phyloP scores from a whole-genome alignment of 495 filamentous ascomycete genomes.

The Penicillium canariense region DNA sequence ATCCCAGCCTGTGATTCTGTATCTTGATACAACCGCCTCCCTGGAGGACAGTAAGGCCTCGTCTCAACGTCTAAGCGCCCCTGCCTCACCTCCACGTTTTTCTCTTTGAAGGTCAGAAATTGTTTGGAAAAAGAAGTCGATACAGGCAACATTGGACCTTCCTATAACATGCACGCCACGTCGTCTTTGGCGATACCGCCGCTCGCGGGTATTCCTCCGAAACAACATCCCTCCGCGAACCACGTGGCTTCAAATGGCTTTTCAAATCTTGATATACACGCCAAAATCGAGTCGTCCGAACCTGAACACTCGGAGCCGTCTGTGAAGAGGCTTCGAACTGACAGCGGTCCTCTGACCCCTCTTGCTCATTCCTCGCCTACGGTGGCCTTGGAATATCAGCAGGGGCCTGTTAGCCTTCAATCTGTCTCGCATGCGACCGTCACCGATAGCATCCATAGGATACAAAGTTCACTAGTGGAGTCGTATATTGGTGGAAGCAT shows the following conservation, averaged over 20 bases:
- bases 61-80: not conserved
- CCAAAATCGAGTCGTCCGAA: not conserved
- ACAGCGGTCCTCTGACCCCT: conserved; percentile 1
- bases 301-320: conserved; percentile 15
- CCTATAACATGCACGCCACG: conserved; percentile 18
- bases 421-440: not conserved
- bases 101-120: not conserved
- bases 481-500: conserved; percentile 20
- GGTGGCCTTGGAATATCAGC: not conserved
- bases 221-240: conserved; percentile 17
- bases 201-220: conserved; percentile 4
- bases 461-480: conserved; percentile 7
- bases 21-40: not conserved
- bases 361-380: conserved; percentile 5
- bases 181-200: conserved; percentile 14
- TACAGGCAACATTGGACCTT: not conserved
- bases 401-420: not conserved
- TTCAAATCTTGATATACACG: conserved; percentile 1
- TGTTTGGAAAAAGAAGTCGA: not conserved
- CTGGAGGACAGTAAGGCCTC: not conserved
- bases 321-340: conserved; percentile 19
- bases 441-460: conserved; percentile 2
- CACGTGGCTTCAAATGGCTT: conserved; percentile 7
- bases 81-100: not conserved
- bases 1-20: not conserved